Percentiles rank a stretch among this genome's conserved stretches.
Evolutionary conservation across 176 grass and related monocot genomes (phyloP).

Genomic region (Alloteropsis semialata): DNA sequence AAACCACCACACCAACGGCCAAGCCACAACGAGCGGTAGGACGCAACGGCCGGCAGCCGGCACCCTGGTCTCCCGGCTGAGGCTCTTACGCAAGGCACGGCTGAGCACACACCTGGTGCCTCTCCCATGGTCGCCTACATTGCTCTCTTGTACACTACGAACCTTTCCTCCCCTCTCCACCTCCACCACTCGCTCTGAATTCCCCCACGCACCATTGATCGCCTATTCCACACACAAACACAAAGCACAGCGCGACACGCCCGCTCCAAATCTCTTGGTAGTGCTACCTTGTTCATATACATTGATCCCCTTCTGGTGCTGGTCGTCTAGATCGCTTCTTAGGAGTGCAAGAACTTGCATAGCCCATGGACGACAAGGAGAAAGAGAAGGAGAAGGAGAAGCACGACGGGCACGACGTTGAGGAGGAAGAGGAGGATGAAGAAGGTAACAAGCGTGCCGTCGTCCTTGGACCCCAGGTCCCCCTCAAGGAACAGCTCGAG

Average conservation of each 20-base stretch:
- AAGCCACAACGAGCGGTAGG: neutral
- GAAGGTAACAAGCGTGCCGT: conserved; percentile 53
- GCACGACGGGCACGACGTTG: conserved; percentile 42
- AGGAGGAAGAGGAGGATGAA: conserved; percentile 59
- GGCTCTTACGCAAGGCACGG: neutral
- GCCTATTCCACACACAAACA: neutral
- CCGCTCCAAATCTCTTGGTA: neutral
- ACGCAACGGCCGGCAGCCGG: neutral
- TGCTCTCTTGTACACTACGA: neutral
- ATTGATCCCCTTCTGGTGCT: no score
- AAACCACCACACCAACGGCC: neutral
- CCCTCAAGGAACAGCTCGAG: conserved; percentile 88
- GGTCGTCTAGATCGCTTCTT: neutral
- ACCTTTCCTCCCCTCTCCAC: conserved; percentile 17
- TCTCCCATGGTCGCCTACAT: neutral
- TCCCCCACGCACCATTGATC: neutral
- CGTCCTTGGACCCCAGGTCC: conserved; percentile 67
- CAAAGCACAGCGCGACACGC: neutral
- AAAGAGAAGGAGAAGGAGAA: conserved; percentile 25
- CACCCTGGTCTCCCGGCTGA: neutral
- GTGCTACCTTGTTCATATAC: no score
- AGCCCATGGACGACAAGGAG: conserved; percentile 44
- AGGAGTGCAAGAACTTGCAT: neutral
- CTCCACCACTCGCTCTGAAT: neutral
- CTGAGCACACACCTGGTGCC: neutral